Conservation (phyloP, 495 filamentous ascomycete genomes). For the Podospora conica region DNA sequence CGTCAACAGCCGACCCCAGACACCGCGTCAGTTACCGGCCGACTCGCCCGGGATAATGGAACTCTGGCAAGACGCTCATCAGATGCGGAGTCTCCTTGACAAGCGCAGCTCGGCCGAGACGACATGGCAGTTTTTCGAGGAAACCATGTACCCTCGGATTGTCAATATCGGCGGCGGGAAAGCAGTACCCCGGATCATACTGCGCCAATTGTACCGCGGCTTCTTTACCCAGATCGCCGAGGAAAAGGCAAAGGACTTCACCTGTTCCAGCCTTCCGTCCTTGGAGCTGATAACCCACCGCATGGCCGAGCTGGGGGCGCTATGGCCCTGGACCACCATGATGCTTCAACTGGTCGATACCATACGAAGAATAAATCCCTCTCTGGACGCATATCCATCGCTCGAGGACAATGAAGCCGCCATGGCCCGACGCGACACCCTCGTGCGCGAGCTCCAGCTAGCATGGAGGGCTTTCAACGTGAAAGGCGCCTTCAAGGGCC, state of each 20-base stretch:
- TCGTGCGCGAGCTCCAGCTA: slow-evolving; percentile 35
- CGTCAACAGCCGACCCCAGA: background rate
- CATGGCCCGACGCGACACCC: slow-evolving; percentile 25
- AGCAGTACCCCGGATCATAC: background rate
- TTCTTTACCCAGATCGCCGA: background rate
- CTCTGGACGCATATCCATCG: slow-evolving; percentile 18
- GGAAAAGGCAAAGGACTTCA: background rate
- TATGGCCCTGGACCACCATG: slow-evolving; percentile 27
- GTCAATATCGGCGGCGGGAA: background rate
- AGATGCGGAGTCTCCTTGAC: background rate
- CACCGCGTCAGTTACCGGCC: too few species aligned
- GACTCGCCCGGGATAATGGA: background rate
- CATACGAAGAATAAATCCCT: slow-evolving; percentile 26
- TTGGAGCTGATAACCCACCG: slow-evolving; percentile 36
- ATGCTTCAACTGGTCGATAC: slow-evolving; percentile 28
- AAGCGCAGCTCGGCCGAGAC: slow-evolving; percentile 3
- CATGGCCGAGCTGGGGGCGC: background rate
- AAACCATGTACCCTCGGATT: background rate
- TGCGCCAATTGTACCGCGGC: background rate
- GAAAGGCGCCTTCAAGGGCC: background rate
- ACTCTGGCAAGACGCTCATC: background rate
- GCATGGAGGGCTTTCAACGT: slow-evolving; percentile 34
- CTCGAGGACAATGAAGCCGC: slow-evolving; percentile 19
- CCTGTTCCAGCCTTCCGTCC: slow-evolving; percentile 29
- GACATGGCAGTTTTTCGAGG: background rate